Conservation (phyloP, 345 rosid species). For the Gossypium anomalum region DNA sequence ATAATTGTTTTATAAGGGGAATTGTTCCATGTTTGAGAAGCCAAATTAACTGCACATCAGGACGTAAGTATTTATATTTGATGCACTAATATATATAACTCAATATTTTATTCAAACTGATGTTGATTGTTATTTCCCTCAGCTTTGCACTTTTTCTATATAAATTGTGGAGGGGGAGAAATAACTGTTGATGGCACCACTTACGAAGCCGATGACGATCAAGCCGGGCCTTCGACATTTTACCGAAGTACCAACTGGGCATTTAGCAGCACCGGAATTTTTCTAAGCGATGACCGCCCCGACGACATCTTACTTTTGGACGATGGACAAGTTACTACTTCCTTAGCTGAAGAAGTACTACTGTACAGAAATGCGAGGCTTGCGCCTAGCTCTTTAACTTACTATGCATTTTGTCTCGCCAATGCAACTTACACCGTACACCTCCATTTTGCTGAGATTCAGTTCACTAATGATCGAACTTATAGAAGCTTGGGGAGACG, state of each 20-base stretch:
- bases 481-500: slow-evolving; percentile 39
- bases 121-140: slow-evolving; percentile 12
- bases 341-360: no score
- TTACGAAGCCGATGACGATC: slow-evolving; percentile 29
- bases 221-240: slow-evolving; percentile 33
- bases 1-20: slow-evolving; percentile 13
- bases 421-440: slow-evolving; percentile 44
- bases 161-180: slow-evolving; percentile 46
- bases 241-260: slow-evolving; percentile 39
- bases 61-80: not conserved
- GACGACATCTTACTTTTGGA: slow-evolving; percentile 18
- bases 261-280: slow-evolving; percentile 47
- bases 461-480: slow-evolving; percentile 29
- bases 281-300: slow-evolving; percentile 32
- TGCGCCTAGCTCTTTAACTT: slow-evolving; percentile 55
- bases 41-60: not conserved
- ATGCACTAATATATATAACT: no score
- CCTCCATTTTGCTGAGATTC: slow-evolving; percentile 71
- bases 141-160: slow-evolving; percentile 26
- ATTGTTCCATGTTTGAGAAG: slow-evolving; percentile 14
- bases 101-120: not conserved
- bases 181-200: slow-evolving; percentile 12
- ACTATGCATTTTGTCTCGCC: slow-evolving; percentile 53
- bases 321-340: no score
- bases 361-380: slow-evolving; percentile 34